Evolutionary conservation across 257 asterid genomes (phyloP), one percentile per base, ranked within the genome.

Genomic region (Nyctanthes arbortristis): DNA sequence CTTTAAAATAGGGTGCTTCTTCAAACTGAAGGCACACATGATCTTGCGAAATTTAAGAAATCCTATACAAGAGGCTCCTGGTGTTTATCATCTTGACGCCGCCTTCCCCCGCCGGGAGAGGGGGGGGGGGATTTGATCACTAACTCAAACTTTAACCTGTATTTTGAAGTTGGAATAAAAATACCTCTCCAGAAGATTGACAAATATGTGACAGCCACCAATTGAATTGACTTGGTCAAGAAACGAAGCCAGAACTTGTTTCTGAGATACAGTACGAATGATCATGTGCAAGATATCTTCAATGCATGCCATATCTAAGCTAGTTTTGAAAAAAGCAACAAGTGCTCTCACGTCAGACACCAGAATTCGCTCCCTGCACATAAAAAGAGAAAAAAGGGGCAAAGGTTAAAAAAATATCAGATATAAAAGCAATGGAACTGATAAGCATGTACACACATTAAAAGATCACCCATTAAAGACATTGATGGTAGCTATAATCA

Each of bases 231-330:
- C 88, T 76, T 89, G 96, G 74, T 89, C 97, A 57, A 94, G 82
- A 84, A 94, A 86, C 67, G 89, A 84, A 79, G 91, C 88, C 65
- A 94, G 96, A 76, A 91, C 76, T 73, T 84, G 88, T 69, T 94
- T 89, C 77, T 94, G 88, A 65, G 97, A 91, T 79, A 87, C 85
- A 71, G 90, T 84, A 60, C 97, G 97, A 78, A 94, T 86, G 49
- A 86, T 87, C 97, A 94, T 94, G 77, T 94, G 91, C 66, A 94
- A 66, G 75, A 87, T 84, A 78, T 91, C 99, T 85, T 89, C 99
- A 73, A 84, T 79, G 81, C 99, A 91, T 36, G 96, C 83, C 95
- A 85, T 82, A 79, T 94, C 96, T 79, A 82, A 87, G 74, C 92
- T 89, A 70, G 90, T 72, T 84, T 94, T 96, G 54, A 88, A 87